Evolutionary conservation across 2,329 filamentous ascomycete species (phyloP).

Genomic region (Lachnellula subtilissima): DNA sequence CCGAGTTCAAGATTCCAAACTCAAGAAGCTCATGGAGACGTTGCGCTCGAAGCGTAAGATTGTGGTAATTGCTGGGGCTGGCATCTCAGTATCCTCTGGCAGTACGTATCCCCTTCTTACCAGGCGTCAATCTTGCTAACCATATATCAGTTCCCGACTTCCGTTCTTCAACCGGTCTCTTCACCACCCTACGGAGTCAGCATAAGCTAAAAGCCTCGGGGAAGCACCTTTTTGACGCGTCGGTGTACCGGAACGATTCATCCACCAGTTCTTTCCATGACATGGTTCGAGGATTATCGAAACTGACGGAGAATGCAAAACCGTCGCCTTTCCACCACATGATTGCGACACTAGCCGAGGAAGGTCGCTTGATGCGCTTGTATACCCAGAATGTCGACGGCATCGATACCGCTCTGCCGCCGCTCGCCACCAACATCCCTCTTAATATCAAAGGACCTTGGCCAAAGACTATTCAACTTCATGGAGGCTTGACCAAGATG

Average conservation of each 20-base stretch:
- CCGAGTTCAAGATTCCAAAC: conserved; percentile 52
- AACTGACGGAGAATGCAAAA: conserved; percentile 68
- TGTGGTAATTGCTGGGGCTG: conserved; percentile 91
- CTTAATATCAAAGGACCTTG: conserved; percentile 81
- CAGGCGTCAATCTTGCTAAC: conserved; percentile 13
- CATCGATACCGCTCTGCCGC: conserved; percentile 78
- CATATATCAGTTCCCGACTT: conserved; percentile 75
- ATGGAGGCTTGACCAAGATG: conserved; percentile 93
- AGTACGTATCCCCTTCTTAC: conserved; percentile 51
- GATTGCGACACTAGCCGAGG: conserved; percentile 80
- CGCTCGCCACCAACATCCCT: conserved; percentile 75
- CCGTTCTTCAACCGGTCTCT: conserved; percentile 84
- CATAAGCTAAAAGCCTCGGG: conserved; percentile 91
- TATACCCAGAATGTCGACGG: conserved; percentile 98
- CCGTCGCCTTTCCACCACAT: conserved; percentile 92
- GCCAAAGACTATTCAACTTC: conserved; percentile 89
- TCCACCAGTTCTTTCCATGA: conserved; percentile 89
- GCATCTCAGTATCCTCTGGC: conserved; percentile 93
- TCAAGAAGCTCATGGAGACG: conserved; percentile 67
- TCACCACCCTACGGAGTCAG: conserved; percentile 76
- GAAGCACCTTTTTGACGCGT: conserved; percentile 94
- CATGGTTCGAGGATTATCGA: conserved; percentile 87
- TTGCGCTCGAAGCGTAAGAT: conserved; percentile 92
- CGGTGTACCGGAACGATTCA: conserved; percentile 88
- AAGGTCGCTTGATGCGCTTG: conserved; percentile 80